Percentiles rank a stretch among this genome's conserved stretches.
Evolutionary conservation across 1,284 basidiomycete species (phyloP).

Genomic region (Tilletiopsis washingtonensis): DNA sequence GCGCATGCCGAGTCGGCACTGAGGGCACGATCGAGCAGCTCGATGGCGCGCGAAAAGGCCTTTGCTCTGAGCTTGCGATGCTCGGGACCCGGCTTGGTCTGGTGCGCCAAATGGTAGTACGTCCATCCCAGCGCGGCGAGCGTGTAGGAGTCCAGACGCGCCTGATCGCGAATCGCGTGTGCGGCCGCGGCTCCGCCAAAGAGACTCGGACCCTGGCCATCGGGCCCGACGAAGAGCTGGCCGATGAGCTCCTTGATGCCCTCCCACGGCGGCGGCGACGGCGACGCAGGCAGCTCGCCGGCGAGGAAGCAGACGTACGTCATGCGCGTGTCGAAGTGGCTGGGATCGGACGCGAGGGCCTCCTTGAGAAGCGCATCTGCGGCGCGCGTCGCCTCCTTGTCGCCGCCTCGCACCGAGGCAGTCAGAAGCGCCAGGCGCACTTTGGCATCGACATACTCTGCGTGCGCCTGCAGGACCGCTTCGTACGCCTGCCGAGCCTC

Average conservation of each 20-base stretch:
- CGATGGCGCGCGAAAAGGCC: constrained; percentile 39
- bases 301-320: constrained; percentile 44
- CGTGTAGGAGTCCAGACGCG: constrained; percentile 35
- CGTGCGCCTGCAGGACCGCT: constrained; percentile 33
- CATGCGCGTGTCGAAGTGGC: constrained; percentile 38
- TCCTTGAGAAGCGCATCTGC: constrained; percentile 36
- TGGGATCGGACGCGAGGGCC: constrained; percentile 36
- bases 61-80: constrained; percentile 32
- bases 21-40: constrained; percentile 44
- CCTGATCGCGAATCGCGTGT: constrained; percentile 25
- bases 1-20: constrained; percentile 28
- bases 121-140: constrained; percentile 42
- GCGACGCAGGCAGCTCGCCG: constrained; percentile 37
- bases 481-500: constrained; percentile 38
- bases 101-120: constrained; percentile 42
- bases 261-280: constrained; percentile 30
- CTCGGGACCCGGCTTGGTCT: constrained; percentile 22
- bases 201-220: constrained; percentile 14
- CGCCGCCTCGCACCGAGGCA: not conserved
- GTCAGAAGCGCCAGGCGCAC: constrained; percentile 39
- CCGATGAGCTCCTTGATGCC: constrained; percentile 43
- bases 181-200: constrained; percentile 33
- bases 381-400: constrained; percentile 12
- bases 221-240: constrained; percentile 32
- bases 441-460: constrained; percentile 45